These are phyloP conservation scores for Ophiostoma sp. DNA, from an alignment of 2,329 filamentous ascomycete genomes.

Conservation along the genomic window DNA sequence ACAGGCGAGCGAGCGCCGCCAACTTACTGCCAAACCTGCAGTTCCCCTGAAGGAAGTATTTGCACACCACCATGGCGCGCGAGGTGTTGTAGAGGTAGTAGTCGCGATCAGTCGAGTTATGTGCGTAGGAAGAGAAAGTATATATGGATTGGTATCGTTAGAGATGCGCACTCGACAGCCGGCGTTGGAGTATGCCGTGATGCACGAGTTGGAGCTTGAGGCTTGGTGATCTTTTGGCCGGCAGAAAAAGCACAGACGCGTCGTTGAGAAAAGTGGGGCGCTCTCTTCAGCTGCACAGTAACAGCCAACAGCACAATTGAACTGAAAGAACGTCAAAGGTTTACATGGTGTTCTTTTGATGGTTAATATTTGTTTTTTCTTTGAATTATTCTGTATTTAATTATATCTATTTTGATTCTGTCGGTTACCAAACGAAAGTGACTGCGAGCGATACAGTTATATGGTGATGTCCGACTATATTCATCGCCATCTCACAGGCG, in stretches of 20 bases:
- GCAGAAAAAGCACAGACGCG: constrained; percentile 19
- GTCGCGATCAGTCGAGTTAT: background rate
- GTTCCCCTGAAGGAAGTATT: constrained; percentile 46
- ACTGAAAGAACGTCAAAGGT: background rate
- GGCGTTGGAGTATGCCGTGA: background rate
- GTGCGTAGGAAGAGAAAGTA: background rate
- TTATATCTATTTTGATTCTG: too few relatives aligned
- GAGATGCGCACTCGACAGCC: background rate
- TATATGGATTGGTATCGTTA: background rate
- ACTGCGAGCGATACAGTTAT: too few relatives aligned
- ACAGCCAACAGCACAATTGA: background rate
- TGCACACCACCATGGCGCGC: constrained; percentile 36
- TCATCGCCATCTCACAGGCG: too few relatives aligned
- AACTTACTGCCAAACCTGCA: constrained; percentile 49
- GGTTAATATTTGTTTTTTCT: background rate
- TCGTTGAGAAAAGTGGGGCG: constrained; percentile 11
- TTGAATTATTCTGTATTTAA: too few relatives aligned
- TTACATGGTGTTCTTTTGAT: background rate
- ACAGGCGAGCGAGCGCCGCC: background rate
- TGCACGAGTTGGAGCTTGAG: constrained; percentile 7
- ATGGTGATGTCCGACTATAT: too few relatives aligned
- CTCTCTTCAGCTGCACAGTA: background rate
- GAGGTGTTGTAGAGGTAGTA: background rate
- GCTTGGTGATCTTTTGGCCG: constrained; percentile 14
- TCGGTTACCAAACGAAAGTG: too few relatives aligned